Percentiles rank a stretch among this genome's conserved stretches.
These are phyloP conservation scores for Reutealis trisperma DNA, from an alignment of 345 rosid genomes.

Conservation along the genomic window DNA sequence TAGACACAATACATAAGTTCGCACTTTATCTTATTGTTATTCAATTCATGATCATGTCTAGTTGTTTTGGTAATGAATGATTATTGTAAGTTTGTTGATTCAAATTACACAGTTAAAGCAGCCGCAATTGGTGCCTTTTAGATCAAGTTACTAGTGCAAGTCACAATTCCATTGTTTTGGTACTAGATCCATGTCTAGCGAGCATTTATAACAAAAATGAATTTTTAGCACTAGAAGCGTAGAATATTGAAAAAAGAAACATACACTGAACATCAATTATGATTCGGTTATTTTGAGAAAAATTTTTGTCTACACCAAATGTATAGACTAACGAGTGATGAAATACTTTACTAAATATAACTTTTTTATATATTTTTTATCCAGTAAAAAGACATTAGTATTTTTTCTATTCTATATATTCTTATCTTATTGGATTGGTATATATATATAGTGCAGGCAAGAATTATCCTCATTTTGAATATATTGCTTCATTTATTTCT, in stretches of 20 bases:
- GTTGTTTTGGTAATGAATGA: not conserved
- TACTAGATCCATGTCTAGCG: not conserved
- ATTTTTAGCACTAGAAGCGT: not conserved
- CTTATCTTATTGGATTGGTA: no score
- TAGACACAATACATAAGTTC: not conserved
- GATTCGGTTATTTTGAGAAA: no score
- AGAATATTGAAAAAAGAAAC: not conserved
- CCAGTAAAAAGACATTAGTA: no score
- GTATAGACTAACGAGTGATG: no score
- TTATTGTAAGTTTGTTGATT: conserved; percentile 3
- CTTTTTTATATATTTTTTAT: no score
- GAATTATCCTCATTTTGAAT: no score
- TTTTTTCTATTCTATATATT: no score
- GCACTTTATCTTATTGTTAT: not conserved
- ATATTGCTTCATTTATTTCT: no score
- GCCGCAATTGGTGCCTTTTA: not conserved
- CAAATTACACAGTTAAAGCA: not conserved
- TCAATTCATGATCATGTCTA: not conserved
- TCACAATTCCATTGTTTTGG: not conserved
- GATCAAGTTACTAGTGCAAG: not conserved
- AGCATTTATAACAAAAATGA: conserved; percentile 16
- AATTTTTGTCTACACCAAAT: no score
- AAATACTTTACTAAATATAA: no score
- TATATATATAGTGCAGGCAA: no score
- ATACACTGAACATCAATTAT: no score